Evolutionary conservation across 768 basidiomycete genomes (phyloP), one percentile per base, ranked within the genome.

Genomic region (Tubosaeta brunneosetosa): DNA sequence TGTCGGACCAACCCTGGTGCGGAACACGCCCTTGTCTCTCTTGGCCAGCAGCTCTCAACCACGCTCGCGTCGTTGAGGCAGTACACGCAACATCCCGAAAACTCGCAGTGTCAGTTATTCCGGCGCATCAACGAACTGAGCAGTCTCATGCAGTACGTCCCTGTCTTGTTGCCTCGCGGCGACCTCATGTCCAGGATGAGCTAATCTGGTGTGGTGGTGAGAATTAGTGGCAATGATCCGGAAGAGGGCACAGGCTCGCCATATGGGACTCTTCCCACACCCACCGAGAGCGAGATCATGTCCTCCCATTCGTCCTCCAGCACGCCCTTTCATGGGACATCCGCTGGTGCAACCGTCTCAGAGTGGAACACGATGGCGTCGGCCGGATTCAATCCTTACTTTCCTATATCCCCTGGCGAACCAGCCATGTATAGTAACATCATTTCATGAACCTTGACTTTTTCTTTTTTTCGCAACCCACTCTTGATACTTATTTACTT

Each of bases 371-470:
- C 78, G 52, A 73, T 84, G 64, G 61, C 73, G 34, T 73, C 78
- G 22, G 62, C 78, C 27, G 77, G 79, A 31, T 87, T 84, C 69
- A 85, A 83, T 50, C 75, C 86, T 6, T 88, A 88, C 67, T 88
- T 88, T 63, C 80, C 85, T 32, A 73, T 83, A 54, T 69, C 77
- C 40, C 62, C 70, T 47, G 80, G 76, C 59, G 80, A 83, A 47
- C 78, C 80, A 60, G 69, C 66, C 62, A 77, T 84, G 57, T 83
- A 83, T 66, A 75, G 71, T 60, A 79, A 77, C 57, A 80, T 83
- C 60, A 81, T 83, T 60, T 74, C 74, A 59, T 82, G 71, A 81
- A 55, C 45, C 19, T 27, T 48, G 14, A 19, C 22, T 32, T 26
- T n/a, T 32, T 19, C n/a, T 27, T 19, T 42, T 41, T 46, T 40